phyloP scores from a whole-genome alignment of 805 yeast species.

The Cyberlindnera petersonii region DNA sequence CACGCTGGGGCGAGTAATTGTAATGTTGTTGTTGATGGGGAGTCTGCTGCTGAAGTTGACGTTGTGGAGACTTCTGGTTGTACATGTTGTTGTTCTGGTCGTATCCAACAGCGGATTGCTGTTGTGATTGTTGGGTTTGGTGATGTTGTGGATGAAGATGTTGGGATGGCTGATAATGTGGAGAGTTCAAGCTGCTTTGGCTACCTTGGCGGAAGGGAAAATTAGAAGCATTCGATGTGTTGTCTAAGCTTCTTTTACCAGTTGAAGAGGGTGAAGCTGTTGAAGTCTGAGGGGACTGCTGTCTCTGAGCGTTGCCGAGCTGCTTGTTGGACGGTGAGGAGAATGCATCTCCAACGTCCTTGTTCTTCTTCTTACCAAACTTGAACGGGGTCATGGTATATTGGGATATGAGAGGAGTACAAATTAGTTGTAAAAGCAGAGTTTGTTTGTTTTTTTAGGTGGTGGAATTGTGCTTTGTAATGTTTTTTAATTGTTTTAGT shows the following conservation, averaged over 20 bases:
- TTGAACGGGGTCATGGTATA: slow-evolving; percentile 48
- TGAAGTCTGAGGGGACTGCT: slow-evolving; percentile 26
- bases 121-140: slow-evolving; percentile 9
- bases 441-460: too few species aligned
- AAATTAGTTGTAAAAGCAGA: too few species aligned
- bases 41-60: slow-evolving; percentile 10
- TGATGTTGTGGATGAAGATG: slow-evolving; percentile 12
- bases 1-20: slow-evolving; percentile 9
- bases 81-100: slow-evolving; percentile 25
- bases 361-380: slow-evolving; percentile 47
- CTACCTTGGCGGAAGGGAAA: slow-evolving; percentile 1
- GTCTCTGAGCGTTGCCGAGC: slow-evolving; percentile 7
- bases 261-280: slow-evolving; percentile 19
- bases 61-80: slow-evolving; percentile 24
- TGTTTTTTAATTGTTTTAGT: too few species aligned
- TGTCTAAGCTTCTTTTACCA: slow-evolving; percentile 7
- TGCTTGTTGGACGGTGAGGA: slow-evolving; percentile 19
- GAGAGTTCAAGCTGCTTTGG: slow-evolving; percentile 15
- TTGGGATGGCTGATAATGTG: slow-evolving; percentile 9
- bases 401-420: background rate
- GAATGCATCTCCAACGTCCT: slow-evolving; percentile 23
- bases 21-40: slow-evolving; percentile 12
- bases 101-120: slow-evolving; percentile 12
- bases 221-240: background rate
- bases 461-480: too few species aligned